Percentiles rank a stretch among this genome's conserved stretches.
Evolutionary conservation across 495 filamentous ascomycete genomes (phyloP).

Genomic region (Penicillium bovifimosum): DNA sequence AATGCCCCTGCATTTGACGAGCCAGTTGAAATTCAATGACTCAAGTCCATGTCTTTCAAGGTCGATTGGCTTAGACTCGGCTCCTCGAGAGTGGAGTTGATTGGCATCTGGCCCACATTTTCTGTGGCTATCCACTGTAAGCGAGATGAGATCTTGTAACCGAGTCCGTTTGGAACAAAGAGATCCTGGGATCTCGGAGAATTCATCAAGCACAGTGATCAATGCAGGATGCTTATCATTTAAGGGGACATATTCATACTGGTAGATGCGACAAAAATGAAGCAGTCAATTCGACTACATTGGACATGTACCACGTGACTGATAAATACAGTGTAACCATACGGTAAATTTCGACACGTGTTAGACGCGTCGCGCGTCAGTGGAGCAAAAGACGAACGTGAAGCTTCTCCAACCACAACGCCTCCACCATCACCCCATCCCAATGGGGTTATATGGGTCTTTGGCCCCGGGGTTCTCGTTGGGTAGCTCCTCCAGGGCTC

Average conservation of each 20-base stretch:
- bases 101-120: neutral
- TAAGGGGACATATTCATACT: neutral
- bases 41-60: neutral
- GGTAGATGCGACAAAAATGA: neutral
- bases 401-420: neutral
- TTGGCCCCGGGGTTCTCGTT: neutral
- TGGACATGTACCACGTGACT: neutral
- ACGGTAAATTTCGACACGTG: neutral
- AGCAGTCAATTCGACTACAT: neutral
- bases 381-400: neutral
- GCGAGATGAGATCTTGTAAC: constrained; percentile 1
- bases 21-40: neutral
- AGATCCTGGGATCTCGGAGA: neutral
- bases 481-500: neutral
- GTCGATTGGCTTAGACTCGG: neutral
- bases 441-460: constrained; percentile 9
- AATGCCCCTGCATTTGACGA: neutral
- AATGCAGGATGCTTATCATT: neutral
- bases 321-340: neutral
- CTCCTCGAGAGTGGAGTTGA: constrained; percentile 1
- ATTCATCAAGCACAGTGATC: neutral
- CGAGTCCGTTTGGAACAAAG: neutral
- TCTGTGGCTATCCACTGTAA: neutral
- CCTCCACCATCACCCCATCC: neutral
- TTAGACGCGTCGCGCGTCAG: constrained; percentile 7